Base-by-base conservation (phyloP, 1,284 basidiomycete species). In the Afroboletus lepidellus region DNA sequence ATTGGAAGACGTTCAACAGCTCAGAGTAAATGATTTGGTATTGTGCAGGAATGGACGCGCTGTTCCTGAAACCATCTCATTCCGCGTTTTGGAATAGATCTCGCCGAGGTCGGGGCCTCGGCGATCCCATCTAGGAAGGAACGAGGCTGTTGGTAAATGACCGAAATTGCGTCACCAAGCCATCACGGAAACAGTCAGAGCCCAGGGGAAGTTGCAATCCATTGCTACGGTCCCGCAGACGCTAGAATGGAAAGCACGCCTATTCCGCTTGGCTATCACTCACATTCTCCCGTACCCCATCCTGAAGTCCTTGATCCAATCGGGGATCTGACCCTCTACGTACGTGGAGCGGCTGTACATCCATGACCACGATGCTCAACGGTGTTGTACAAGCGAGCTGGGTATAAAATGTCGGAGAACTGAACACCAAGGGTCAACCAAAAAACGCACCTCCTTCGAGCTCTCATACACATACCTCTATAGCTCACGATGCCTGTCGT, bases 231-330 rank as follows among this genome's bases (percentile, higher is more conserved):
- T 48, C 53, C 59, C 63, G 61, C 61, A 64, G 54, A 57, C 36
- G 42, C 42, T 41, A 51, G 55, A 69, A 65, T 67, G 65, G 66
- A 67, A 56, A 55, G 56, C 64, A 65, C 61, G 67, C 65, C 62
- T 47, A 46, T 48, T 56, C 59, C 61, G 62, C 67, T 67, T 69
- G 64, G 66, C 41, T 51, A 53, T 53, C 48, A 11, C 48, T 65
- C 60, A 45, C 48, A 36, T 32, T 62, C 57, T 57, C 55, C 45
- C 44, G 52, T 42, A 55, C 38, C 24, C 62, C 50, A 36, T 52
- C 46, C 50, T 37, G 53, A 52, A 54, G 48, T 48, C 41, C 46
- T 54, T 53, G 50, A 55, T 66, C 46, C 39, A 58, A 66, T 64
- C 51, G 48, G 61, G 51, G 46, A 69, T 66, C 61, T 37, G 36